A percentile compares a stretch with the other conserved stretches of the same genome.
Evolutionary conservation across 371 early-diverging fungal genomes (phyloP).

Genomic region (Rhizomucor pusillus): DNA sequence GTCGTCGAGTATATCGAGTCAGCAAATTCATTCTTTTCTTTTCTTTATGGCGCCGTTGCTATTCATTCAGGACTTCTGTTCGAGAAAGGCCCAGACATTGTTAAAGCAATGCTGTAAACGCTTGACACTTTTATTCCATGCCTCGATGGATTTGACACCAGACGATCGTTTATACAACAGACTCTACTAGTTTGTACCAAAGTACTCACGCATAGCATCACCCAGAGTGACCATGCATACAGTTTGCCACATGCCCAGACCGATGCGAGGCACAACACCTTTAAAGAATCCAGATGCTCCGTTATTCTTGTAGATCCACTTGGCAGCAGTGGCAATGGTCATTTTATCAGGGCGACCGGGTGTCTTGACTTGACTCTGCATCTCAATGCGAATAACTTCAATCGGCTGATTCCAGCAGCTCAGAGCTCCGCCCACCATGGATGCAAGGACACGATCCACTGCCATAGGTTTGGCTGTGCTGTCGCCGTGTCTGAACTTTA

Average conservation of each 20-base stretch:
- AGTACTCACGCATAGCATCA: conserved; percentile 30
- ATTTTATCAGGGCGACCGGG: conserved; percentile 85
- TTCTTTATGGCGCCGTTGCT: no score
- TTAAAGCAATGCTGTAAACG: no score
- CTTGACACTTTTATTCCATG: no score
- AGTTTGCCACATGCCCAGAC: conserved; percentile 93
- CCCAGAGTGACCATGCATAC: conserved; percentile 97
- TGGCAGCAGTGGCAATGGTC: conserved; percentile 77
- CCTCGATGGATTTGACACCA: neutral
- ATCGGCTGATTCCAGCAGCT: conserved; percentile 97
- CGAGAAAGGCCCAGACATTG: no score
- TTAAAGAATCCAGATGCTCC: conserved; percentile 92
- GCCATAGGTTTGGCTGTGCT: conserved; percentile 40
- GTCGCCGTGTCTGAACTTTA: conserved; percentile 50
- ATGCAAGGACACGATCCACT: conserved; percentile 71
- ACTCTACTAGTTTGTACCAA: neutral
- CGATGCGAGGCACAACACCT: conserved; percentile 89
- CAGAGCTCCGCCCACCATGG: conserved; percentile 86
- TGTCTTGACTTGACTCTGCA: conserved; percentile 86
- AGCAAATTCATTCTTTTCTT: no score
- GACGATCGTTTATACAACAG: neutral
- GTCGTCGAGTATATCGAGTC: no score
- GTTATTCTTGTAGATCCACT: conserved; percentile 88
- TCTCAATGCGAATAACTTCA: conserved; percentile 96
- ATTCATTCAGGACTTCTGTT: no score